Evolutionary conservation across 257 asterid species (phyloP).

Genomic region (Ilex aquifolium): DNA sequence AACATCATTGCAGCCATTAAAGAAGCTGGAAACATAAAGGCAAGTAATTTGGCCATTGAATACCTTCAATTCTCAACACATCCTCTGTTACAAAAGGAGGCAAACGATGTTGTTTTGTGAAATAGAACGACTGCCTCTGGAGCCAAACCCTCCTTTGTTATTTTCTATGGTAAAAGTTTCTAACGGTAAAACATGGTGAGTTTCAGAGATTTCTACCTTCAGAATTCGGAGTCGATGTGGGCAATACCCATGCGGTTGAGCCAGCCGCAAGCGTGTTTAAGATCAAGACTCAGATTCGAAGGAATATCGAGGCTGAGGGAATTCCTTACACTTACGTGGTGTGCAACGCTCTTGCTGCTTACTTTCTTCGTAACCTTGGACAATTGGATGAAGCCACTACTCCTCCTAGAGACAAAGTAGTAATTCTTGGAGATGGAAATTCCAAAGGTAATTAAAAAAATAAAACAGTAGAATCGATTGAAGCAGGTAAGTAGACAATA

Average conservation of each 20-base stretch:
- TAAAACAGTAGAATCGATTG: no score
- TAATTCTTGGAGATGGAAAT: not conserved
- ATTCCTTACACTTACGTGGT: conserved; percentile 14
- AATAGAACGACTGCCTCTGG: no score
- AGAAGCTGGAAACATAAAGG: no score
- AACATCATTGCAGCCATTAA: no score
- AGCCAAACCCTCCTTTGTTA: no score
- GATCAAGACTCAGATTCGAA: conserved; percentile 11
- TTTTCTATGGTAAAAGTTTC: no score
- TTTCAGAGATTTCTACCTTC: not conserved
- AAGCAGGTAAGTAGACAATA: no score
- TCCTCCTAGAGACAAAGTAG: not conserved
- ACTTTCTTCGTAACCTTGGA: not conserved
- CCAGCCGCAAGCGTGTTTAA: not conserved
- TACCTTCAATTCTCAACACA: no score
- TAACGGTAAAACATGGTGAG: no score
- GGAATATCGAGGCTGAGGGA: conserved; percentile 12
- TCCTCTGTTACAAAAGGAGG: no score
- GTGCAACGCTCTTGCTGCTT: conserved; percentile 4
- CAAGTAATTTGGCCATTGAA: no score
- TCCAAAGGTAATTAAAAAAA: not conserved
- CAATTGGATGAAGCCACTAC: not conserved
- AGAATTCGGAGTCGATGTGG: not conserved
- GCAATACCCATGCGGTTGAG: not conserved
- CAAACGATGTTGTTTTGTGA: no score